These are phyloP conservation scores for Aspergillus brasiliensis DNA, from an alignment of 2,329 filamentous ascomycete genomes.

Conservation along the genomic window DNA sequence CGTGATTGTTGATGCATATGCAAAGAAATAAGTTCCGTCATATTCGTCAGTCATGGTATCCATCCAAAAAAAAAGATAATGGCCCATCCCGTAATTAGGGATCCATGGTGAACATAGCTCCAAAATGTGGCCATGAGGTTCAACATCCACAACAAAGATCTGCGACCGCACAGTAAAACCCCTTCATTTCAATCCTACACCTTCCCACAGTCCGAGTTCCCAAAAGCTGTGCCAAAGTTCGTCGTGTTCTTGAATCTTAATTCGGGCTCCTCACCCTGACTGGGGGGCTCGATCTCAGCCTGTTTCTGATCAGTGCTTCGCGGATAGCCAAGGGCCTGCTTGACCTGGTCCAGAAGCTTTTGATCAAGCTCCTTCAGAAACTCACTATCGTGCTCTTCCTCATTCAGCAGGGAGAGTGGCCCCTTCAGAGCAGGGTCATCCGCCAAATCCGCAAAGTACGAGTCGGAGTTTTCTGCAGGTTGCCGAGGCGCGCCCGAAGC, in stretches of 20 bases:
- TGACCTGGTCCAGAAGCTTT: slow-evolving; percentile 46
- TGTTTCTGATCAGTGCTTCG: slow-evolving; percentile 27
- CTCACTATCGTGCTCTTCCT: slow-evolving; percentile 41
- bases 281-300: slow-evolving; percentile 25
- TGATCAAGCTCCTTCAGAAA: slow-evolving; percentile 48
- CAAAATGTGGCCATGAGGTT: background rate
- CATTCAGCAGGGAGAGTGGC: slow-evolving; percentile 46
- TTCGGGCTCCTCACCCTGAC: slow-evolving; percentile 36
- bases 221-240: slow-evolving; percentile 53
- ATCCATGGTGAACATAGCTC: background rate
- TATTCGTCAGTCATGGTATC: slow-evolving; percentile 17
- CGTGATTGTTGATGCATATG: slow-evolving; percentile 8
- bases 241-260: slow-evolving; percentile 48
- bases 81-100: background rate
- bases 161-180: background rate
- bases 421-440: slow-evolving; percentile 49
- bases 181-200: slow-evolving; percentile 7
- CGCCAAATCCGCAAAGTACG: slow-evolving; percentile 44
- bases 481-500: slow-evolving; percentile 35
- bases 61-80: slow-evolving; percentile 9
- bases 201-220: slow-evolving; percentile 26
- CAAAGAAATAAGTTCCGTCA: slow-evolving; percentile 12
- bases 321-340: slow-evolving; percentile 29
- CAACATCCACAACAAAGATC: background rate
- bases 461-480: slow-evolving; percentile 42